Evolutionary conservation across 805 yeast genomes (phyloP).

Genomic region (Yarrowia sp.): DNA sequence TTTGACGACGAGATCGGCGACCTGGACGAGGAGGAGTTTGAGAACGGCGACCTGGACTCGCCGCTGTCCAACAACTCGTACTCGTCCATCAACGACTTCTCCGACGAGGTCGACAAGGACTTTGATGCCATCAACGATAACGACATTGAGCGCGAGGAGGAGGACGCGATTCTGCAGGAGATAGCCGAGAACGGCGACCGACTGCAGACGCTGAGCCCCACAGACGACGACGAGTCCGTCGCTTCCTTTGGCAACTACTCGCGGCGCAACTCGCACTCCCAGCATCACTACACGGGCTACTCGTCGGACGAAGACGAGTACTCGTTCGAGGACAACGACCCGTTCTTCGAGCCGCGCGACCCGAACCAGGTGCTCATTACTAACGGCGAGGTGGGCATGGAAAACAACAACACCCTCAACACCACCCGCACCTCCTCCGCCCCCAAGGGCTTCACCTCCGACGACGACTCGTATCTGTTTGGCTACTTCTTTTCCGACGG

Average conservation of each 20-base stretch:
- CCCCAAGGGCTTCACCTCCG: slow-evolving; percentile 5
- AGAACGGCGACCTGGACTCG: slow-evolving; percentile 21
- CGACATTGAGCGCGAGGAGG: slow-evolving; percentile 31
- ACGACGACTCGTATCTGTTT: slow-evolving; percentile 22
- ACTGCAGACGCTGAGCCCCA: slow-evolving; percentile 7
- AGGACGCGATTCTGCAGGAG: slow-evolving; percentile 13
- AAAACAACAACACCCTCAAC: slow-evolving; percentile 6
- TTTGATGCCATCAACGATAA: slow-evolving; percentile 35
- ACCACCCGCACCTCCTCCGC: background rate
- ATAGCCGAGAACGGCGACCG: slow-evolving; percentile 12
- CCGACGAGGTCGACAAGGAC: slow-evolving; percentile 38
- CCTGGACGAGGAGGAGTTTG: slow-evolving; percentile 5
- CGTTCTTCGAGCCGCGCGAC: slow-evolving; percentile 25
- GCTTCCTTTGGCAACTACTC: slow-evolving; percentile 24
- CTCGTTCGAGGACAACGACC: slow-evolving; percentile 24
- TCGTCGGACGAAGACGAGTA: slow-evolving; percentile 24
- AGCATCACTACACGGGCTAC: slow-evolving; percentile 19
- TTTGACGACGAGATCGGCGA: slow-evolving; percentile 31
- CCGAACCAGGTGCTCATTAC: slow-evolving; percentile 26
- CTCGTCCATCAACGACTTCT: slow-evolving; percentile 15
- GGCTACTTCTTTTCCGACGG: slow-evolving; percentile 25
- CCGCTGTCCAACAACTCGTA: slow-evolving; percentile 28
- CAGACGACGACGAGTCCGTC: slow-evolving; percentile 8
- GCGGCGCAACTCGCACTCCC: slow-evolving; percentile 14
- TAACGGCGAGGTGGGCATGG: slow-evolving; percentile 24